Evolutionary conservation across 2,329 filamentous ascomycete genomes (phyloP).

Genomic region (Botryotinia convoluta): DNA sequence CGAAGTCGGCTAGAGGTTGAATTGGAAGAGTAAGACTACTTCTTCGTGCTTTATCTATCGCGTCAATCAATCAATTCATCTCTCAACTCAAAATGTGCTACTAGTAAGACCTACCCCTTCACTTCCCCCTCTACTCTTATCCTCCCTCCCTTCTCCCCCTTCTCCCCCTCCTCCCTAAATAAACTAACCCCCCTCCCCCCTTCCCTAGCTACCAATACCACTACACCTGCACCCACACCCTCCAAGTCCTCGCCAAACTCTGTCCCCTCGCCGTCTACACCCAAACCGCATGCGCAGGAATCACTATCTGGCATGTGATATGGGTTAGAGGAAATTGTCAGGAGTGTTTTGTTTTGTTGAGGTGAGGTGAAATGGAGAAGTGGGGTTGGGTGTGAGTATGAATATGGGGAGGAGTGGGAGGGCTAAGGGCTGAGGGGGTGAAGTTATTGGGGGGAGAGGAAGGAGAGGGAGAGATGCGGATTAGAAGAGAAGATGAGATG

Average conservation of each 20-base stretch:
- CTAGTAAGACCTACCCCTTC: slow-evolving; percentile 9
- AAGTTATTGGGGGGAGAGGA: no score
- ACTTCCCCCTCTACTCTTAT: no score
- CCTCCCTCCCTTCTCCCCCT: not conserved
- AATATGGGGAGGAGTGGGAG: no score
- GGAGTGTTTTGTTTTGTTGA: slow-evolving; percentile 24
- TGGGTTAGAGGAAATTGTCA: slow-evolving; percentile 34
- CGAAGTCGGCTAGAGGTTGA: not conserved
- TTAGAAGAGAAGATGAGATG: not conserved
- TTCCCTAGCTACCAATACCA: slow-evolving; percentile 34
- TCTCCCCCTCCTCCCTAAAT: no score
- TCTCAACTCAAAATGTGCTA: not conserved
- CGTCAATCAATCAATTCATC: not conserved
- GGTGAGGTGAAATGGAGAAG: not conserved
- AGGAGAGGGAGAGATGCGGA: not conserved
- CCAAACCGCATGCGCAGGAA: slow-evolving; percentile 36
- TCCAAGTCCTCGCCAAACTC: slow-evolving; percentile 35
- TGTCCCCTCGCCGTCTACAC: slow-evolving; percentile 31
- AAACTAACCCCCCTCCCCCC: slow-evolving; percentile 22
- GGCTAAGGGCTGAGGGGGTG: no score
- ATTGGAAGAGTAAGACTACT: no score
- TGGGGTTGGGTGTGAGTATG: no score
- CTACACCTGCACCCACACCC: slow-evolving; percentile 34
- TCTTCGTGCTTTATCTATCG: not conserved
- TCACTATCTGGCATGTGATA: slow-evolving; percentile 36